Conservation (phyloP, 805 yeast species). For the Cephaloascus fragrans region DNA sequence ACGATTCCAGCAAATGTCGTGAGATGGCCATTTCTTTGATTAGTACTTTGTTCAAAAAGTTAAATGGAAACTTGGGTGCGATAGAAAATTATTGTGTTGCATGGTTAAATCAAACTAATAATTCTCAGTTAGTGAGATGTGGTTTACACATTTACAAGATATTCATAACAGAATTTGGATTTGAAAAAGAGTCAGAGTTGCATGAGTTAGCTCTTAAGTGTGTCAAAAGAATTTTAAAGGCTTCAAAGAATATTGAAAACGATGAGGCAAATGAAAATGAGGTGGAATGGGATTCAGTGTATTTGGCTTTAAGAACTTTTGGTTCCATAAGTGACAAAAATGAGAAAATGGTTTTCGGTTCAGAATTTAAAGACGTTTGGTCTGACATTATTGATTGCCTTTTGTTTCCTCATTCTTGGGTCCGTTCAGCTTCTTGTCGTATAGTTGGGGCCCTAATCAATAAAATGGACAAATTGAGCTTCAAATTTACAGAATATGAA, state of each 20-base stretch:
- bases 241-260: slow-evolving; percentile 21
- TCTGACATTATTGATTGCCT: slow-evolving; percentile 39
- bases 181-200: slow-evolving; percentile 22
- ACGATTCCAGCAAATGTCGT: slow-evolving; percentile 69
- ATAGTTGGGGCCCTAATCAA: slow-evolving; percentile 44
- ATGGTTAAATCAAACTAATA: slow-evolving; percentile 55
- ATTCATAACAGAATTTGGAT: slow-evolving; percentile 40
- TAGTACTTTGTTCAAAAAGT: slow-evolving; percentile 39
- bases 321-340: slow-evolving; percentile 29
- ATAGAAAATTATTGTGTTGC: slow-evolving; percentile 35
- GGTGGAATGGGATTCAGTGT: slow-evolving; percentile 70
- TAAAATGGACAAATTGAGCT: slow-evolving; percentile 21
- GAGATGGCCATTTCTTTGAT: slow-evolving; percentile 70
- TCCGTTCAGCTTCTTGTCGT: slow-evolving; percentile 58
- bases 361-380: slow-evolving; percentile 37
- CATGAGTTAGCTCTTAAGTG: slow-evolving; percentile 24
- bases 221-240: slow-evolving; percentile 14
- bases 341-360: slow-evolving; percentile 14
- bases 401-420: slow-evolving; percentile 89
- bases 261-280: slow-evolving; percentile 24
- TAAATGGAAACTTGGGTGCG: slow-evolving; percentile 24
- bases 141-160: slow-evolving; percentile 67
- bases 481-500: slow-evolving; percentile 29
- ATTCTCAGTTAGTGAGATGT: slow-evolving; percentile 50
- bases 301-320: slow-evolving; percentile 50